A percentile compares a stretch with the other conserved stretches of the same genome.
These are phyloP conservation scores for Tilletia caries DNA, from an alignment of 1,284 basidiomycete species.

Conservation along the genomic window DNA sequence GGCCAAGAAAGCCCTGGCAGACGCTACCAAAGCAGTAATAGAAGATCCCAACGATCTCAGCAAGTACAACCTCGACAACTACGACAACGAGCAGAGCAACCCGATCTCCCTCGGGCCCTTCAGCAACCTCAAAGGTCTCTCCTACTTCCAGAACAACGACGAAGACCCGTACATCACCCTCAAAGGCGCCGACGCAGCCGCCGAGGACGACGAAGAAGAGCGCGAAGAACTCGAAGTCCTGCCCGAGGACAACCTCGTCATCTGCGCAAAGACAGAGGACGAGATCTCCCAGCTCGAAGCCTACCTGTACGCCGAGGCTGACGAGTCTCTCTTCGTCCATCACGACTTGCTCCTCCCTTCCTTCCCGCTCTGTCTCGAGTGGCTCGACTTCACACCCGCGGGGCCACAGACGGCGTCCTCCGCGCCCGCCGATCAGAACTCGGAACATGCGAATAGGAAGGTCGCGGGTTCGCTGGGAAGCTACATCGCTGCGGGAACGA, in stretches of 20 bases:
- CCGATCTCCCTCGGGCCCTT: slow-evolving; percentile 70
- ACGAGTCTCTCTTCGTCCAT: slow-evolving; percentile 81
- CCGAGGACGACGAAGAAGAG: slow-evolving; percentile 74
- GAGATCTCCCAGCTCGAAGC: slow-evolving; percentile 88
- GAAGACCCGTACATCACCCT: slow-evolving; percentile 97
- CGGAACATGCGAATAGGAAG: slow-evolving; percentile 20
- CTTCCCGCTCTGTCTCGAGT: slow-evolving; percentile 97
- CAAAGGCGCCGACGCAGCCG: slow-evolving; percentile 66
- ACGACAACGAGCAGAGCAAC: slow-evolving; percentile 73
- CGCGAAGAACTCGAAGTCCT: slow-evolving; percentile 84
- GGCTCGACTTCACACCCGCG: slow-evolving; percentile 87
- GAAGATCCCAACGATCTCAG: slow-evolving; percentile 72
- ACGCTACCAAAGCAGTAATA: slow-evolving; percentile 58
- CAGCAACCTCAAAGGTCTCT: slow-evolving; percentile 90
- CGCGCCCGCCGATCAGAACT: slow-evolving; percentile 27
- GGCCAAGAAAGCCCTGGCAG: slow-evolving; percentile 32
- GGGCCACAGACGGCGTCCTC: slow-evolving; percentile 44
- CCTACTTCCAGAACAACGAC: slow-evolving; percentile 83
- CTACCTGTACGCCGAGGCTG: slow-evolving; percentile 44
- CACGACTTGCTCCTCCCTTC: slow-evolving; percentile 97
- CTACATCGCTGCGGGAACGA: slow-evolving; percentile 92
- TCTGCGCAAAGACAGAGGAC: slow-evolving; percentile 92
- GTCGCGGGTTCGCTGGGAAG: slow-evolving; percentile 65
- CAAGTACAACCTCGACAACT: slow-evolving; percentile 87
- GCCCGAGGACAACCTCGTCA: slow-evolving; percentile 85